Evolutionary conservation across 108 stramenopile genomes (phyloP).

Genomic region (Fistulifera solaris): DNA sequence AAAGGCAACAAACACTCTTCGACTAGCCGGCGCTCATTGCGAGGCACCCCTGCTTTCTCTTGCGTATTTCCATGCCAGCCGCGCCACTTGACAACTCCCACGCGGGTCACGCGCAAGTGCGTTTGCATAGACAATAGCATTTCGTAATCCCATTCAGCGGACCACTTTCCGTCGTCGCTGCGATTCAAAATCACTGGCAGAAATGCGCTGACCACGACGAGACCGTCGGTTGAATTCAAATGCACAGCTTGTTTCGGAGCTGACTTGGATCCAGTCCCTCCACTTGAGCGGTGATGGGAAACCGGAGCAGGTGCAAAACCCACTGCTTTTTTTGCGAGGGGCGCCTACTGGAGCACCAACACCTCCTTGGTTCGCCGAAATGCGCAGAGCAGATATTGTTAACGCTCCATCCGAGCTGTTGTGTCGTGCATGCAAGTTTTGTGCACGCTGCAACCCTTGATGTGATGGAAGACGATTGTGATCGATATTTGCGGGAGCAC

Average conservation of each 20-base stretch:
- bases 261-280: neutral
- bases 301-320: conserved; percentile 64
- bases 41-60: conserved; percentile 54
- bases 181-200: conserved; percentile 77
- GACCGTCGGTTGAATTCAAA: conserved; percentile 74
- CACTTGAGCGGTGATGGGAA: conserved; percentile 8
- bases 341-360: conserved; percentile 1
- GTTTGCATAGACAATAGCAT: conserved; percentile 89
- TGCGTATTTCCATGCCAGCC: conserved; percentile 76
- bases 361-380: neutral
- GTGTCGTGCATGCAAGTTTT: conserved; percentile 12
- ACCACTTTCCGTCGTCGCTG: conserved; percentile 50
- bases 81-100: conserved; percentile 89
- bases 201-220: conserved; percentile 83
- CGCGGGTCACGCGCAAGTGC: conserved; percentile 82
- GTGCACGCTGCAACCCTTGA: conserved; percentile 12
- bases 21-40: conserved; percentile 67
- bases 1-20: conserved; percentile 86
- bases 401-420: conserved; percentile 10
- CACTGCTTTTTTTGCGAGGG: conserved; percentile 53
- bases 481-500: conserved; percentile 56
- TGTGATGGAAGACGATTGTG: conserved; percentile 36
- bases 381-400: conserved; percentile 12
- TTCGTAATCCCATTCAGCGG: conserved; percentile 94
- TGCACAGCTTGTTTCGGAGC: conserved; percentile 42